Evolutionary conservation across 78 protist genomes (phyloP).

Genomic region (Bodo saltans): DNA sequence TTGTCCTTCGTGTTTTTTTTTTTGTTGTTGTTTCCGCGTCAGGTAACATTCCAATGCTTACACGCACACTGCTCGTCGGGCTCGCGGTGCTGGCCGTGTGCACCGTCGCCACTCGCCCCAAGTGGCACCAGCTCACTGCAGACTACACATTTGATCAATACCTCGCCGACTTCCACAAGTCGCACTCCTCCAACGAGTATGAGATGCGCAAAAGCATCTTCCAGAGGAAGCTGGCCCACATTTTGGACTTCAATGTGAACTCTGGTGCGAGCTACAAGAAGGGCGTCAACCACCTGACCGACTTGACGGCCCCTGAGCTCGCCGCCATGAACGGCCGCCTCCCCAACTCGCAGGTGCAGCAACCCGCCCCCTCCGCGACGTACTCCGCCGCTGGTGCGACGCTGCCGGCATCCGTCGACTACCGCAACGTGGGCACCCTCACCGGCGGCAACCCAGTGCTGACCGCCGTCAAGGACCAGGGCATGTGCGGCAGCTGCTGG

Average conservation of each 20-base stretch:
- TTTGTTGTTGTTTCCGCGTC: too few species aligned
- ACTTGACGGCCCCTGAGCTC: constrained; percentile 5
- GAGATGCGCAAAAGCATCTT: constrained; percentile 18
- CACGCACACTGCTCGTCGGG: too few species aligned
- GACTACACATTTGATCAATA: constrained; percentile 22
- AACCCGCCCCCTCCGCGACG: neutral
- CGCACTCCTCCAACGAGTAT: neutral
- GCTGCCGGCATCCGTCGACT: constrained; percentile 20
- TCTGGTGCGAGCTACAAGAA: neutral
- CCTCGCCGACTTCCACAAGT: constrained; percentile 15
- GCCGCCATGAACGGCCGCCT: neutral
- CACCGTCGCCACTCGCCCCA: too few species aligned
- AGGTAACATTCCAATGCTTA: too few species aligned
- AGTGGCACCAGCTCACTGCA: too few species aligned
- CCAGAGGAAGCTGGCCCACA: neutral
- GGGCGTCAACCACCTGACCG: constrained; percentile 22
- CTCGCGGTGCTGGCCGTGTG: too few species aligned
- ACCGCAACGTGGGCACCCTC: too few species aligned
- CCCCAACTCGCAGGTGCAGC: neutral
- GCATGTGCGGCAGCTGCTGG: constrained; percentile 86
- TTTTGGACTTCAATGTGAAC: neutral
- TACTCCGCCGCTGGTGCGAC: neutral
- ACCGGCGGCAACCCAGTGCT: constrained; percentile 40
- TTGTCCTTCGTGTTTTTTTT: too few species aligned
- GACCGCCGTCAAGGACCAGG: constrained; percentile 82